Evolutionary conservation across 2,329 filamentous ascomycete species (phyloP), one percentile per base, ranked within the genome.

Genomic region (Falciphora oryzae): DNA sequence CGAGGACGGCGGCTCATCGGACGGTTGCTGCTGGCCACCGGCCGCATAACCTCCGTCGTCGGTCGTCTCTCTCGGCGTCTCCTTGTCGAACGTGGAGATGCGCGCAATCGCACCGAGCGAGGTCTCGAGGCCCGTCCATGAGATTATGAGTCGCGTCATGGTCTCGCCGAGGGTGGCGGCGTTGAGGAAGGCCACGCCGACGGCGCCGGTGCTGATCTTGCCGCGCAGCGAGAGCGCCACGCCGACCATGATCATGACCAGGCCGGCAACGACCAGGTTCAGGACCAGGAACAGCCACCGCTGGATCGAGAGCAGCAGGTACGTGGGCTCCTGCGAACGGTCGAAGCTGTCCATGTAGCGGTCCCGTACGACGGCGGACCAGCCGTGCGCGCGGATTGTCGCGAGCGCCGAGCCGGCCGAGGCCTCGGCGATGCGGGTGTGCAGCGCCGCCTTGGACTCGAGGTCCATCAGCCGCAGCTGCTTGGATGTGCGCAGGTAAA

Each of bases 391-490:
- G 22, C 85, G 78, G 31, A 87, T 77, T 0, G 85, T 87, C 0
- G 78, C 75, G 0, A 87, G 70, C 0, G 85, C 85, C 44, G 79
- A 79, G 57, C 14, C 27, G 25, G 22, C 53, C 16, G 59, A 18
- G 22, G 61, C 28, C 31, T 62, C 61, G 25, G 25, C 31, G 25
- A 53, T 53, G 38, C 13, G n/a, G 22, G 61, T 62, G 38, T 62
- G 35, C 27, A 62, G n/a, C 1, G 38, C 31, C 27, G 38, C 81
- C 67, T 88, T 87, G 1, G 83, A 80, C 70, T 89, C 86, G 1
- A 89, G 78, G 59, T 89, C 86, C 14, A 89, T 72, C 27, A 86
- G 77, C 61, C 86, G 79, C 10, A 89, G 71, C 70, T 89, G 86
- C 0, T 85, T 76, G 0, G 85, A 87, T 0, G 85, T 89, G 0